Base-by-base conservation (phyloP, 805 yeast genomes). In the Ogataea degrootiae region DNA sequence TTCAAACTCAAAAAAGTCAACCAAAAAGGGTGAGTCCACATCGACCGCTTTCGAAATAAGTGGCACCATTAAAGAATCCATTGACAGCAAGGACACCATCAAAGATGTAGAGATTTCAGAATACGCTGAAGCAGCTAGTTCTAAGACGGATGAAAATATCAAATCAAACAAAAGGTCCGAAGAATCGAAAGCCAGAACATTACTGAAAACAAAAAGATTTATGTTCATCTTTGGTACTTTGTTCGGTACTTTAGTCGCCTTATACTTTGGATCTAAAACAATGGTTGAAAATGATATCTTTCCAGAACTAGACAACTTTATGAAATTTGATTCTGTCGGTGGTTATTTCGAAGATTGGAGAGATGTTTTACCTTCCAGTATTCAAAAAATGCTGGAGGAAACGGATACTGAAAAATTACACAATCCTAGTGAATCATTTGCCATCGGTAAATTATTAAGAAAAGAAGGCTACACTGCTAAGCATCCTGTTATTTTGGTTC, bases 401-500 rank as follows among this genome's bases (percentile, higher is more conserved):
- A 67, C 80, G n/a, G 74, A 74, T 41, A 57, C 60, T n/a, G 71
- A 69, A n/a, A 71, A 69, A 12, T 62, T 74, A 31, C 72, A 72
- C 19, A 84, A 83, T 36, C 73, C 85, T 5, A 79, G 89, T 6
- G 96, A 89, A 50, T 82, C 91, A 42, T 94, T 94, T 69, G 88
- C 94, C 0, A 96, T 90, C 16, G 99, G 99, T 1, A 78, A 75
- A 55, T 69, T 76, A 39, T 68, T 92, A 73, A 69, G 68, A 35
- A 61, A 65, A 11, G 78, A 77, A 22, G 72, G 76, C 31, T 68
- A 80, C 29, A 62, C 71, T 0, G 74, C 82, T 0, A 79, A 85
- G 53, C 76, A 80, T 65, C 96, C 96, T 6, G 96, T 94, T 14
- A 78, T 94, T 4, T 77, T 94, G 83, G 88, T 94, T 17, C 99